A percentile compares a stretch with the other conserved stretches of the same genome.
Conservation (phyloP, 2,329 filamentous ascomycete genomes). For the Thelonectria rubi region DNA sequence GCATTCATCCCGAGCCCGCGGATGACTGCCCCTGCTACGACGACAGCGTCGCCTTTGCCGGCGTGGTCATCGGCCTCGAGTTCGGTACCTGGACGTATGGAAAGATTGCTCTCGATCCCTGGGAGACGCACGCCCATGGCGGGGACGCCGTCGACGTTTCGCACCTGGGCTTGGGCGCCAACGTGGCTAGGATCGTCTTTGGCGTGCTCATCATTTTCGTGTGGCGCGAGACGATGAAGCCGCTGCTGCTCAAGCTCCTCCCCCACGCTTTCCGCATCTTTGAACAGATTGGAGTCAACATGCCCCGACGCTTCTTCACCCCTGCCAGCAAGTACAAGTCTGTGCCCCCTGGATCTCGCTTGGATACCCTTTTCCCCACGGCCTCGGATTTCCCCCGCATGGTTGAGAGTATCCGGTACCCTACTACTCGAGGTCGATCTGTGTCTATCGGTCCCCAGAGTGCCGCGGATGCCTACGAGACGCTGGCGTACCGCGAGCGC, state of each 20-base stretch:
- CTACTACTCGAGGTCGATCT: slow-evolving; percentile 73
- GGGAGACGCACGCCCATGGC: slow-evolving; percentile 54
- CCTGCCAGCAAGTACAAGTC: slow-evolving; percentile 89
- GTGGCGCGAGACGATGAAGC: slow-evolving; percentile 93
- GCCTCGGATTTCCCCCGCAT: slow-evolving; percentile 88
- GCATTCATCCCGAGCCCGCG: slow-evolving; percentile 93
- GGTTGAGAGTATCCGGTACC: slow-evolving; percentile 82
- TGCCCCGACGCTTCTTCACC: slow-evolving; percentile 91
- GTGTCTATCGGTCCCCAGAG: slow-evolving; percentile 95
- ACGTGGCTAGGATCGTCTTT: slow-evolving; percentile 74
- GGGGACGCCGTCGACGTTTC: slow-evolving; percentile 71
- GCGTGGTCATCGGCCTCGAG: slow-evolving; percentile 86
- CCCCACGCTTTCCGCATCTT: slow-evolving; percentile 89
- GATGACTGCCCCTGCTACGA: slow-evolving; percentile 98
- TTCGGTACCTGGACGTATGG: slow-evolving; percentile 85
- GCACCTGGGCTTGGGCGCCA: slow-evolving; percentile 71
- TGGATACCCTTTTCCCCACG: slow-evolving; percentile 88
- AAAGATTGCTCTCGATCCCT: slow-evolving; percentile 57
- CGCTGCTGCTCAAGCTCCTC: slow-evolving; percentile 76
- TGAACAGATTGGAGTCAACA: slow-evolving; percentile 78
- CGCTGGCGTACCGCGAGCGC: slow-evolving; percentile 85
- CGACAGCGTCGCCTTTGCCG: slow-evolving; percentile 92
- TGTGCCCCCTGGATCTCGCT: slow-evolving; percentile 72
- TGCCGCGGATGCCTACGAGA: slow-evolving; percentile 95
- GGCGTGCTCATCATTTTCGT: slow-evolving; percentile 86